Conservation (phyloP, 495 filamentous ascomycete genomes). For the Xanthoparmelia taractica region DNA sequence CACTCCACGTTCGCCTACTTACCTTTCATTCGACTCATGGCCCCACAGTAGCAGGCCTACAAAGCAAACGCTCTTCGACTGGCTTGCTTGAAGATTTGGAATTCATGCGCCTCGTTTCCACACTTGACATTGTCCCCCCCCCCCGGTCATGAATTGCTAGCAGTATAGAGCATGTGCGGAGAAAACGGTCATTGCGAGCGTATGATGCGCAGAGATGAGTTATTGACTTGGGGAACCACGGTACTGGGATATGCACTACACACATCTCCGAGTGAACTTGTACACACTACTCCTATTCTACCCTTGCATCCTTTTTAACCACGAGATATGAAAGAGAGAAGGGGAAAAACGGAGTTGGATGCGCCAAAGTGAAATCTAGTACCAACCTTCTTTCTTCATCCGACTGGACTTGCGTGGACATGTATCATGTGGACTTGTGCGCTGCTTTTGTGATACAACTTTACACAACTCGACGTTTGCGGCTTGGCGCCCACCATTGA, state of each 20-base stretch:
- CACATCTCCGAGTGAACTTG: neutral
- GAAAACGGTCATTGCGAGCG: neutral
- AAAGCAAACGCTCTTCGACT: neutral
- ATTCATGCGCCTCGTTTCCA: neutral
- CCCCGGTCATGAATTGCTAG: no score
- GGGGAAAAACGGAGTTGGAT: neutral
- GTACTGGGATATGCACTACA: constrained; percentile 11
- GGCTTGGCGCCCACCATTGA: constrained; percentile 6
- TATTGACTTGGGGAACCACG: constrained; percentile 6
- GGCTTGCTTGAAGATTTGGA: neutral
- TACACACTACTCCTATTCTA: neutral
- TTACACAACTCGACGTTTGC: constrained; percentile 10
- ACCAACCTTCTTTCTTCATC: neutral
- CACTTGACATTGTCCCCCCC: neutral
- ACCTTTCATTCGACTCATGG: neutral
- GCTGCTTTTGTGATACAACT: neutral
- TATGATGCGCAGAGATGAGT: neutral
- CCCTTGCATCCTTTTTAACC: neutral
- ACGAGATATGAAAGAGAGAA: neutral
- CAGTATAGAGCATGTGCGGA: neutral
- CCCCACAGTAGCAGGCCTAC: neutral
- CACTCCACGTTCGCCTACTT: neutral
- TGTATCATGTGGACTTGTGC: neutral
- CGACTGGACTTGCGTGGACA: neutral
- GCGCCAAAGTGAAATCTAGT: neutral